phyloP scores from a whole-genome alignment of 257 asterid genomes.

The Nicotiana tabacum region DNA sequence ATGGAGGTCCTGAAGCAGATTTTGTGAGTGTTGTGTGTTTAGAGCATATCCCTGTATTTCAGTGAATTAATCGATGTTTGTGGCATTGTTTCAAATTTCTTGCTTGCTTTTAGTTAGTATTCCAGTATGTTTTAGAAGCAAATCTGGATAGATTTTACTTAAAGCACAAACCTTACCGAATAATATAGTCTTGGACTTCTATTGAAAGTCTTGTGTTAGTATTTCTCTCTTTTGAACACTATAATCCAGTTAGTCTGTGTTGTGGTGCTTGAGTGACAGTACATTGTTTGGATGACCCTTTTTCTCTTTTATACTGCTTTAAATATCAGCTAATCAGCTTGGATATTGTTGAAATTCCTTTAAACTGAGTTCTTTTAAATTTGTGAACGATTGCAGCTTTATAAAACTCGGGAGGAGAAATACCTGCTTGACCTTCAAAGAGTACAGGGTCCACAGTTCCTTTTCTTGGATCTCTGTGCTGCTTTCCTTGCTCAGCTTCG shows the following conservation, averaged over 20 bases:
- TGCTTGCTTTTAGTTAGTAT: background rate
- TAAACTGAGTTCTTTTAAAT: slow-evolving; percentile 8
- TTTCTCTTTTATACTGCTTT: too few species aligned
- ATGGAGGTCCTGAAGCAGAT: background rate
- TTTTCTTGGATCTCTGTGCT: slow-evolving; percentile 82
- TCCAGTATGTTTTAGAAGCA: background rate
- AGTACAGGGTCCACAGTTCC: slow-evolving; percentile 80
- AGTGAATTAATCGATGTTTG: background rate
- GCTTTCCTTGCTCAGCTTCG: slow-evolving; percentile 89
- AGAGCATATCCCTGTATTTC: background rate
- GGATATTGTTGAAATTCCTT: background rate
- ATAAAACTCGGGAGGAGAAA: slow-evolving; percentile 83
- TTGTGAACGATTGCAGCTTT: slow-evolving; percentile 43
- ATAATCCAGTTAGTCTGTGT: too few species aligned
- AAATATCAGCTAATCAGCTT: background rate
- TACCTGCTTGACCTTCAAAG: slow-evolving; percentile 86
- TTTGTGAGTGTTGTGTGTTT: background rate
- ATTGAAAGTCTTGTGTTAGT: too few species aligned
- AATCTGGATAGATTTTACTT: background rate
- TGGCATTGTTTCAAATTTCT: background rate
- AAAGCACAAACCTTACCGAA: too few species aligned
- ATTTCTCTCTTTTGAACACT: too few species aligned
- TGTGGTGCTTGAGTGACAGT: too few species aligned
- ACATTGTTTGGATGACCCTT: too few species aligned
- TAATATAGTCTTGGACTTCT: too few species aligned